Percentiles rank a stretch among this genome's conserved stretches.
Evolutionary conservation across 2,329 filamentous ascomycete genomes (phyloP).

Genomic region (Didymosphaeria variabile): DNA sequence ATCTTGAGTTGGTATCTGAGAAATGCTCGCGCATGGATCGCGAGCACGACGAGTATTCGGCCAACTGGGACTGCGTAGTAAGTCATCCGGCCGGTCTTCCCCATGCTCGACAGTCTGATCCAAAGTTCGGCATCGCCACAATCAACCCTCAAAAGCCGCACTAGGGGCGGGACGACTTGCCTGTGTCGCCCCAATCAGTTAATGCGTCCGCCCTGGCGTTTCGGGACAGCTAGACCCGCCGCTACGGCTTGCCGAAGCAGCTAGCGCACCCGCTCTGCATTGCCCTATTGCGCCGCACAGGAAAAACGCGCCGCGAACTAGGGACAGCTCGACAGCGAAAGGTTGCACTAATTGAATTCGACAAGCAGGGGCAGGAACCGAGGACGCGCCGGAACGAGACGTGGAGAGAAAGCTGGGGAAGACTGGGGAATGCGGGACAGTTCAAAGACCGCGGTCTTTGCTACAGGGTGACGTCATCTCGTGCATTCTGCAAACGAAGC

Average conservation of each 20-base stretch:
- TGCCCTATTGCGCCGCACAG: not conserved
- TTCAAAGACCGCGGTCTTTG: slow-evolving; percentile 11
- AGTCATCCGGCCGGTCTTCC: too few species aligned
- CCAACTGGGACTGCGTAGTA: too few species aligned
- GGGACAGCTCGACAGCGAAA: not conserved
- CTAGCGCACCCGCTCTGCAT: not conserved
- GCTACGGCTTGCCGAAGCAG: not conserved
- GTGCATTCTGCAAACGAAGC: not conserved
- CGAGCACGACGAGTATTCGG: too few species aligned
- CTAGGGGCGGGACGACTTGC: too few species aligned
- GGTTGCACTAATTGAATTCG: not conserved
- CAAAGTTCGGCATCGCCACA: too few species aligned
- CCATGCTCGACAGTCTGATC: too few species aligned
- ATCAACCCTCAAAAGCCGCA: too few species aligned
- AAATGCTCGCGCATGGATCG: too few species aligned
- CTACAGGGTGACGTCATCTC: slow-evolving; percentile 1
- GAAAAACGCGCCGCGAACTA: slow-evolving; percentile 1
- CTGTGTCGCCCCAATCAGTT: too few species aligned
- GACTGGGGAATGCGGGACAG: not conserved
- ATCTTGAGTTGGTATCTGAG: too few species aligned
- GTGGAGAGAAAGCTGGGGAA: slow-evolving; percentile 3
- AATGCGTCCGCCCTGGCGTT: too few species aligned
- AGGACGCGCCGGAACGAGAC: not conserved
- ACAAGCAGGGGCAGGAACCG: not conserved
- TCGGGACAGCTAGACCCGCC: not conserved